Conservation (phyloP, 345 rosid species). For the Reutealis trisperma region DNA sequence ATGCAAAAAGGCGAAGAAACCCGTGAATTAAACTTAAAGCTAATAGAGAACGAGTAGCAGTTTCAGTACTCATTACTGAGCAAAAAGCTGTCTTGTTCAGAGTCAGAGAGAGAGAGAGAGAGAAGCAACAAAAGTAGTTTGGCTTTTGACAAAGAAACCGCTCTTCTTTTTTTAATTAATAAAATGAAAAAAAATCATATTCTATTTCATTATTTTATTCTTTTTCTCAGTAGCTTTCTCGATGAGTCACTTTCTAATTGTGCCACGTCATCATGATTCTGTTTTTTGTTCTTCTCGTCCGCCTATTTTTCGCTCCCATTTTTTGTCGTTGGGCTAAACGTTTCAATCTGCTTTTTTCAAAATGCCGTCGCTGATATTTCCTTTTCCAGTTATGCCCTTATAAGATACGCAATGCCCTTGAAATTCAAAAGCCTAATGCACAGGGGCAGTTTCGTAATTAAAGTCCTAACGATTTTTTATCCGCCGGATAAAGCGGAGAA, state of each 20-base stretch:
- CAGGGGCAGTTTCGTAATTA: conserved; percentile 22
- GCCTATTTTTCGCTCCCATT: conserved; percentile 13
- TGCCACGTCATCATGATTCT: conserved; percentile 4
- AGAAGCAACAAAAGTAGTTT: conserved; percentile 28
- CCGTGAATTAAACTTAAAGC: neutral
- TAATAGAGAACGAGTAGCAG: neutral
- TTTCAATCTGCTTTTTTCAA: conserved; percentile 12
- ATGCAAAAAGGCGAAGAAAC: neutral
- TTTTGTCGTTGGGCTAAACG: neutral
- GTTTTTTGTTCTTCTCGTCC: conserved; percentile 1
- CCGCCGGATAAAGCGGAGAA: conserved; percentile 27
- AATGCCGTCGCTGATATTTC: conserved; percentile 5
- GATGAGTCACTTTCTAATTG: neutral
- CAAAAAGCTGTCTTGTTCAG: neutral
- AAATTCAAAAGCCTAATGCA: no score
- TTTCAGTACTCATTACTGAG: neutral
- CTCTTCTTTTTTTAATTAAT: neutral
- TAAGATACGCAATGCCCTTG: neutral
- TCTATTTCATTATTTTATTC: conserved; percentile 6
- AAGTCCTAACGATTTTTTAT: neutral
- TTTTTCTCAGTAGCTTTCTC: neutral
- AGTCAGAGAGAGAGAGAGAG: neutral
- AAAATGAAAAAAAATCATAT: neutral
- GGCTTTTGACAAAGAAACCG: conserved; percentile 45
- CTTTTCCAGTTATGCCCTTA: conserved; percentile 18